Conservation (phyloP, 805 yeast species). For the Wickerhamia fluorescens region DNA sequence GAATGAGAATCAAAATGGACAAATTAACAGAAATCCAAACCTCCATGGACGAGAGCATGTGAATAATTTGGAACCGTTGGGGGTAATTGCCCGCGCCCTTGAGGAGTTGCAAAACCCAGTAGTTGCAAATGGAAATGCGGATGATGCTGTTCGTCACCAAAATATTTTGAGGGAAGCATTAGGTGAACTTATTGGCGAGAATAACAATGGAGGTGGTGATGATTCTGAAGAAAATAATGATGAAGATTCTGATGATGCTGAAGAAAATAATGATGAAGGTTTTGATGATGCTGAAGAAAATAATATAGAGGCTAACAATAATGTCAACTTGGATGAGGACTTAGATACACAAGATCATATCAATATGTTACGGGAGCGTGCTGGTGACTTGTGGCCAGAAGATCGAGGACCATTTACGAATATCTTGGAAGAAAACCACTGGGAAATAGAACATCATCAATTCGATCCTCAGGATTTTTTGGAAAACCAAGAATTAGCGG, state of each 20-base stretch:
- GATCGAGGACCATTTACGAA: too few species aligned
- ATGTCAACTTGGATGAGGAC: too few species aligned
- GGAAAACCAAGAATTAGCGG: too few species aligned
- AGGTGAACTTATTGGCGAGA: too few species aligned
- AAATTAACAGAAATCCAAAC: too few species aligned
- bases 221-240: not conserved
- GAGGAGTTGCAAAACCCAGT: constrained; percentile 13
- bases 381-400: too few species aligned
- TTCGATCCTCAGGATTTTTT: too few species aligned
- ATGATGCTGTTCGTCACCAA: not conserved
- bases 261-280: not conserved
- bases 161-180: not conserved
- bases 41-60: constrained; percentile 12
- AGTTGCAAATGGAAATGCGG: constrained; percentile 2
- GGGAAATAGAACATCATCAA: too few species aligned
- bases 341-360: too few species aligned
- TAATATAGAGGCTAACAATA: not conserved
- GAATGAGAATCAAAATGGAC: constrained; percentile 6
- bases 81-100: constrained; percentile 21
- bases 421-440: too few species aligned
- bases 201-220: not conserved
- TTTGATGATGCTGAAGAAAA: not conserved
- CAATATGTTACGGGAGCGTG: too few species aligned
- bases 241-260: not conserved
- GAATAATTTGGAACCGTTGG: constrained; percentile 17